Percentiles rank a stretch among this genome's conserved stretches.
phyloP scores from a whole-genome alignment of 208 protist genomes.

The Crithidia brevicula region DNA sequence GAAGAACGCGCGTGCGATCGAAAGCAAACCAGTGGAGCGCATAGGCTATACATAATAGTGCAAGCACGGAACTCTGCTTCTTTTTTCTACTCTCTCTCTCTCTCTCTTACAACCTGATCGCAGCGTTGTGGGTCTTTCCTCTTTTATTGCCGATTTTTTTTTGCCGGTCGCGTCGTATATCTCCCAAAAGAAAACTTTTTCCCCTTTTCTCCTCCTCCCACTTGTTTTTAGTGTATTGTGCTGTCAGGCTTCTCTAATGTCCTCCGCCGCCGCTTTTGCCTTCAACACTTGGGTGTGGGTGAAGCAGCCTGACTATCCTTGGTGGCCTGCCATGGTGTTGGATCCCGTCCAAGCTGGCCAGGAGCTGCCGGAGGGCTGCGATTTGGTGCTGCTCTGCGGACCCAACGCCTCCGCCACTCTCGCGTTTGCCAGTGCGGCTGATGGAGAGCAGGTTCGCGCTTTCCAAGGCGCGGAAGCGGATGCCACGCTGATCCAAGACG shows the following conservation, averaged over 20 bases:
- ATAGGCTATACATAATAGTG: no score
- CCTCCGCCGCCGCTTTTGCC: conserved; percentile 23
- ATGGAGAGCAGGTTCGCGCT: conserved; percentile 43
- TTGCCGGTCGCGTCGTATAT: conserved; percentile 18
- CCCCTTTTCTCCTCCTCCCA: no score
- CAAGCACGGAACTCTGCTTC: no score
- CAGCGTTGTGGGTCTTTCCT: neutral
- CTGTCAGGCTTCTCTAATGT: conserved; percentile 12
- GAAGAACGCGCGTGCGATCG: no score
- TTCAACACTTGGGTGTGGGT: conserved; percentile 78
- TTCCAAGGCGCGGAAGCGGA: conserved; percentile 39
- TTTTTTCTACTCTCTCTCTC: conserved; percentile 13
- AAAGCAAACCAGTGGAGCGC: no score
- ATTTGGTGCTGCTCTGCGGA: conserved; percentile 68
- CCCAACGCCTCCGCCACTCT: conserved; percentile 53
- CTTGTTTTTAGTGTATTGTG: no score
- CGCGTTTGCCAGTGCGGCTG: conserved; percentile 51
- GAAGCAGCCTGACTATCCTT: conserved; percentile 79
- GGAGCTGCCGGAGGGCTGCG: conserved; percentile 47
- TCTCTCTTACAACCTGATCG: conserved; percentile 5
- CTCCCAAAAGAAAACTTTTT: no score
- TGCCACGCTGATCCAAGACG: conserved; percentile 40
- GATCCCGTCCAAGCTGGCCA: conserved; percentile 40
- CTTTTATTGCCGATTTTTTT: neutral
- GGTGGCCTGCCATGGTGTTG: conserved; percentile 79